A percentile compares a stretch with the other conserved stretches of the same genome.
phyloP scores from a whole-genome alignment of 2,329 filamentous ascomycete genomes.

The Arthrobotrys megalospora region DNA sequence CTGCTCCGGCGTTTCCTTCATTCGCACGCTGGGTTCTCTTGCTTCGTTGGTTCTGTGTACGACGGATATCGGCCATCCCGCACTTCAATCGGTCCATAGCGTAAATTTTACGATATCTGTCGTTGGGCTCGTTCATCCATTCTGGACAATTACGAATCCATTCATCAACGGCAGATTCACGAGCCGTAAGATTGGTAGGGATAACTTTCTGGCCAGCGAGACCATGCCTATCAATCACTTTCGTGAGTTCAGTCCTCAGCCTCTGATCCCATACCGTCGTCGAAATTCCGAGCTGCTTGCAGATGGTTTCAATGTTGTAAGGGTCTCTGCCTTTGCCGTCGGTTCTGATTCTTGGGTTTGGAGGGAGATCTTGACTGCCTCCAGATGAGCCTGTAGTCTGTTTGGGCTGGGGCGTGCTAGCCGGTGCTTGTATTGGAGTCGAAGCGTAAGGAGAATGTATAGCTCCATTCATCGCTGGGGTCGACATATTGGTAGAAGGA shows the following conservation, averaged over 20 bases:
- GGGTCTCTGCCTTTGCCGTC: conserved; percentile 54
- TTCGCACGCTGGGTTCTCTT: conserved; percentile 51
- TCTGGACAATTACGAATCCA: conserved; percentile 55
- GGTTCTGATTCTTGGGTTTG: conserved; percentile 51
- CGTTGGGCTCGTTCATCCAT: conserved; percentile 55
- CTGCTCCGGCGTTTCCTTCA: conserved; percentile 40
- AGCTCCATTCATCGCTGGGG: conserved; percentile 48
- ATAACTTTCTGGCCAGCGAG: conserved; percentile 55
- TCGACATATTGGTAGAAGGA: conserved; percentile 51
- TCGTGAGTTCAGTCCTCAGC: conserved; percentile 48
- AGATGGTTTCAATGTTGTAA: conserved; percentile 58
- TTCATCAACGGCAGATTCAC: conserved; percentile 48
- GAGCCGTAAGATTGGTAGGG: conserved; percentile 48
- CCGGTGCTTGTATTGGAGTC: conserved; percentile 38
- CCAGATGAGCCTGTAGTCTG: conserved; percentile 39
- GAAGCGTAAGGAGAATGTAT: conserved; percentile 49
- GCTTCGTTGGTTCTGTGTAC: conserved; percentile 52
- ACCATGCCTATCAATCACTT: conserved; percentile 49
- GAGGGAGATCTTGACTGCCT: conserved; percentile 48
- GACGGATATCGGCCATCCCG: conserved; percentile 55
- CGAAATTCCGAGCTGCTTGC: conserved; percentile 56
- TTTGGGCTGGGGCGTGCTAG: conserved; percentile 44
- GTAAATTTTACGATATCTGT: conserved; percentile 52
- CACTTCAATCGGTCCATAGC: conserved; percentile 56
- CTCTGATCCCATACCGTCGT: conserved; percentile 57